Evolutionary conservation across 352 stramenopile genomes (phyloP).

Genomic region (Globisporangium paddicum): DNA sequence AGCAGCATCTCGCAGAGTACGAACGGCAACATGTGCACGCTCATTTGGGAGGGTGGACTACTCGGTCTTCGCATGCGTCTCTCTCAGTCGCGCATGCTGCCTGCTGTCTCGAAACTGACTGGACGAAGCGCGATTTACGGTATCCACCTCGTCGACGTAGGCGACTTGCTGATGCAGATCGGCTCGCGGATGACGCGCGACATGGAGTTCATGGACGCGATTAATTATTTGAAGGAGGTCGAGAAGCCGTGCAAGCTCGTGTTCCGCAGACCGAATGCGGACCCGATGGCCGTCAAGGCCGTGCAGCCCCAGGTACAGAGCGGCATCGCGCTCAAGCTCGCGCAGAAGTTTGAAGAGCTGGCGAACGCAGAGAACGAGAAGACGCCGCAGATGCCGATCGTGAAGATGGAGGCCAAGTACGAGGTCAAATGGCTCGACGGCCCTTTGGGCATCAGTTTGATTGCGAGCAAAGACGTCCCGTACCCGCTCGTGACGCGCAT

Average conservation of each 20-base stretch:
- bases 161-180: constrained; percentile 75
- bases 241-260: constrained; percentile 73
- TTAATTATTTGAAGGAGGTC: constrained; percentile 78
- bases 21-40: constrained; percentile 66
- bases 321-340: constrained; percentile 60
- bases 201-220: constrained; percentile 84
- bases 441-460: constrained; percentile 81
- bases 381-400: constrained; percentile 46
- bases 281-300: constrained; percentile 76
- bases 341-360: constrained; percentile 76
- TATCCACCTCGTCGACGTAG: constrained; percentile 82
- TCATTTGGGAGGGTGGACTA: constrained; percentile 81
- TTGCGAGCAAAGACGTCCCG: constrained; percentile 83
- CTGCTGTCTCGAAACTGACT: constrained; percentile 81
- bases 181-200: constrained; percentile 59
- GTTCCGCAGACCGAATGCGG: constrained; percentile 59
- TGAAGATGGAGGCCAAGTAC: constrained; percentile 83
- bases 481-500: constrained; percentile 86
- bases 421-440: constrained; percentile 87
- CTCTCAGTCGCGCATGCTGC: constrained; percentile 76
- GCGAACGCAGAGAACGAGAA: constrained; percentile 68
- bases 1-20: constrained; percentile 51
- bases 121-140: constrained; percentile 82
- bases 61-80: constrained; percentile 72
- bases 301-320: constrained; percentile 72